Base-by-base conservation (phyloP, 371 early-diverging fungal genomes). In the Apophysomyces sp. region DNA sequence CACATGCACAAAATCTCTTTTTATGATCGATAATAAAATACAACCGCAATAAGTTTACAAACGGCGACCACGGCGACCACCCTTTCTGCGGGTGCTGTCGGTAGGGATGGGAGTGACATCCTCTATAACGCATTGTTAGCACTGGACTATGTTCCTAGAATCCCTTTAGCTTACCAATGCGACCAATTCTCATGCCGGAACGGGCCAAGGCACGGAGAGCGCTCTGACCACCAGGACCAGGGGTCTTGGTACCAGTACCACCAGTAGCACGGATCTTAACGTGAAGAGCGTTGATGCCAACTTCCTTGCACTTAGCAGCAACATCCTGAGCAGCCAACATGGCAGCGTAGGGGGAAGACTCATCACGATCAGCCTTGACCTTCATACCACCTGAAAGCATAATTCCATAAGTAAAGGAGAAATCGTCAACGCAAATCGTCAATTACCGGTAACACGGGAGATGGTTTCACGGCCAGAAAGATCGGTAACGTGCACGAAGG, bases 1-100 rank as follows among this genome's bases (percentile, higher is more conserved):
- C 36, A 39, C 39, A 31, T 39, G 39, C 13, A 31, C 18, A 55
- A 29, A 32, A 24, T 28, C 54, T 28, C 29, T 26, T 32, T 31
- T 55, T 34, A 27, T 32, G 27, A 26, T 21, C 41, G 34, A 34
- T 13, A 58, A 41, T 8, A 57, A 57, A 32, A 34, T 34, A 34
- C 36, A 21, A 32, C 30, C 11, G 28, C 12, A 60, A 51, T 30
- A 49, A 29, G 52, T 67, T 80, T 94, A 99, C 78, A 99, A 89
- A 94, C 99, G 98, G 89, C 99, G 98, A 97, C 99, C 99, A 88
- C 99, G 95, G 78, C 99, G 97, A 92, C 99, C 99, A 88, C 99
- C 99, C 94, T 99, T 99, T 80, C 93, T 91, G 71, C 99, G 92
- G 78, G 99, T 98, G 80, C 92, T 89, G 86, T 99, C 99, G 78